phyloP scores from a whole-genome alignment of 441 rosid genomes.

The Omphalea diandra region DNA sequence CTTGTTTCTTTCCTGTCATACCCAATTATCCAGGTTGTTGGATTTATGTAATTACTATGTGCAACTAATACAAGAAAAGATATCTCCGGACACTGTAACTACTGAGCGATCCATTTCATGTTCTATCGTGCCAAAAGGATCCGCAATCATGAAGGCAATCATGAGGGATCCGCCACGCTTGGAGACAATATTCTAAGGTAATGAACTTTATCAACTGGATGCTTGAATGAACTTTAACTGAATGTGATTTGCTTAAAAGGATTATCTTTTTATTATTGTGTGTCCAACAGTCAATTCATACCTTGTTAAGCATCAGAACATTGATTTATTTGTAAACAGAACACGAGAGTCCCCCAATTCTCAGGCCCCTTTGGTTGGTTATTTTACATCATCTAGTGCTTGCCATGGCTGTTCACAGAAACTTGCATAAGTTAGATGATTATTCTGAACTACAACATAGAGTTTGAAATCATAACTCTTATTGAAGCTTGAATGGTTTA shows the following conservation, averaged over 20 bases:
- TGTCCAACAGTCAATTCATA: not conserved
- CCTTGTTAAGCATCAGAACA: not conserved
- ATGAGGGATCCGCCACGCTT: conserved; percentile 59
- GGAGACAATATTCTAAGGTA: conserved; percentile 81
- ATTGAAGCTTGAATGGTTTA: no score
- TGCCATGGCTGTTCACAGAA: not conserved
- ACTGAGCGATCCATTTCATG: conserved; percentile 39
- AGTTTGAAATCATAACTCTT: not conserved
- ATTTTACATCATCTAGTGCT: not conserved
- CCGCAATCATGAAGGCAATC: conserved; percentile 34
- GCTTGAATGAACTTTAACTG: conserved; percentile 11
- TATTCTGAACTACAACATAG: not conserved
- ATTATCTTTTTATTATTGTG: not conserved
- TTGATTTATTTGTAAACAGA: not conserved
- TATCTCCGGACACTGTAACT: conserved; percentile 35
- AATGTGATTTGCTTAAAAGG: conserved; percentile 2
- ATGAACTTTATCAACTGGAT: conserved; percentile 10
- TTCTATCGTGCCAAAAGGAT: conserved; percentile 47
- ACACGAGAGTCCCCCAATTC: not conserved
- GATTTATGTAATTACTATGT: conserved; percentile 25
- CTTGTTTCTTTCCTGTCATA: conserved; percentile 2
- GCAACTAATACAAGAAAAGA: conserved; percentile 42
- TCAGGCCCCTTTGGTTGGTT: not conserved
- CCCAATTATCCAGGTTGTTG: conserved; percentile 2
- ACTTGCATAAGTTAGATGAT: not conserved